A percentile compares a stretch with the other conserved stretches of the same genome.
phyloP scores from a whole-genome alignment of 1,139 yeast genomes.

The Eremothecium coryli region DNA sequence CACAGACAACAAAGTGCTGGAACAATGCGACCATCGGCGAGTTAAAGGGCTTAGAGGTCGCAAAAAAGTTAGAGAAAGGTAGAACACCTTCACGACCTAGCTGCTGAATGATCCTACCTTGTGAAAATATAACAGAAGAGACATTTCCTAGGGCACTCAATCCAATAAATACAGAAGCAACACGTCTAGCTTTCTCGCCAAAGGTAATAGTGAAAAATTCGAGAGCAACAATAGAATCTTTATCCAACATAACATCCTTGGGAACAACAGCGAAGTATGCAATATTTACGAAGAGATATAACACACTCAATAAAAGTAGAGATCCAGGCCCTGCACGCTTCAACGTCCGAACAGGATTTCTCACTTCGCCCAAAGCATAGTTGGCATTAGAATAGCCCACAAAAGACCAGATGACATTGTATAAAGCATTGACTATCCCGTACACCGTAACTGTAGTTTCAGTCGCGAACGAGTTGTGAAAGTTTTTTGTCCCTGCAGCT shows the following conservation, averaged over 20 bases:
- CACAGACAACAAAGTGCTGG: constrained; percentile 46
- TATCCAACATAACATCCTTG: constrained; percentile 44
- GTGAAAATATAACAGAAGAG: constrained; percentile 67
- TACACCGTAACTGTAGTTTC: constrained; percentile 52
- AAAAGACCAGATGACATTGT: constrained; percentile 75
- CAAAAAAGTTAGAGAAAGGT: constrained; percentile 53
- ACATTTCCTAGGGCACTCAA: constrained; percentile 72
- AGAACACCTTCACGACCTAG: constrained; percentile 63
- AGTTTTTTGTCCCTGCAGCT: constrained; percentile 49
- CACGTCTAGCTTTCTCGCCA: constrained; percentile 54
- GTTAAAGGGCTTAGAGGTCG: constrained; percentile 48
- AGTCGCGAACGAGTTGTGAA: constrained; percentile 52
- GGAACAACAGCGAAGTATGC: constrained; percentile 75
- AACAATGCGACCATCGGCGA: constrained; percentile 39
- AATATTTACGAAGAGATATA: constrained; percentile 61
- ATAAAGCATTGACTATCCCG: constrained; percentile 68
- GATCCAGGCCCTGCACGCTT: constrained; percentile 60
- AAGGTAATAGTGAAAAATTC: constrained; percentile 65
- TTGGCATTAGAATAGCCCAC: constrained; percentile 70
- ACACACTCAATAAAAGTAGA: constrained; percentile 46
- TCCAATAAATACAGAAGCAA: constrained; percentile 66
- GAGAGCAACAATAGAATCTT: constrained; percentile 69
- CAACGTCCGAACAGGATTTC: constrained; percentile 51
- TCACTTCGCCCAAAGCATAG: constrained; percentile 71
- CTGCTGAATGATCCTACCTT: constrained; percentile 68